Conservation (phyloP, 2,329 filamentous ascomycete genomes). For the Xylaria sp. region DNA sequence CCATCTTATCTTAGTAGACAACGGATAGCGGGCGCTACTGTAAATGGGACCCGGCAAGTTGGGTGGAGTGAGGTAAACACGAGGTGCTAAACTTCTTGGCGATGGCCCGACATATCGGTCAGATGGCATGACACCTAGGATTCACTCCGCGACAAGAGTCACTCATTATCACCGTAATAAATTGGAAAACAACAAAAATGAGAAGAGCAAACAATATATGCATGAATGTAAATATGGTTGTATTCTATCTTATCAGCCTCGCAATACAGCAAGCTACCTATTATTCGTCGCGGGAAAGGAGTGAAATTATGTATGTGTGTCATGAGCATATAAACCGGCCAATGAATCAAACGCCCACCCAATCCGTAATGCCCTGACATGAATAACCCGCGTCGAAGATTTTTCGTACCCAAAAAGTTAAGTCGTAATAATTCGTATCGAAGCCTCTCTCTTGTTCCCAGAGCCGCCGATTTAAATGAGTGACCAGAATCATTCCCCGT, state of each 20-base stretch:
- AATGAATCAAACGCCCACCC: constrained; percentile 27
- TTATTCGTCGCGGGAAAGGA: constrained; percentile 28
- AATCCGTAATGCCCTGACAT: constrained; percentile 15
- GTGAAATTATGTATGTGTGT: constrained; percentile 23
- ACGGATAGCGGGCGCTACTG: neutral
- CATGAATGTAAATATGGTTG: neutral
- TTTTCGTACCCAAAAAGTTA: constrained; percentile 1
- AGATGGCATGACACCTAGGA: constrained; percentile 17
- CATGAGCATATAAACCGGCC: constrained; percentile 21
- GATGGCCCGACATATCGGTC: neutral
- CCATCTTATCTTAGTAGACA: neutral
- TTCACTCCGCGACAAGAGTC: constrained; percentile 7
- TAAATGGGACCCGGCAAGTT: neutral
- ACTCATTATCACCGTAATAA: neutral
- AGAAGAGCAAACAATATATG: neutral
- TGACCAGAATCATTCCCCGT: constrained; percentile 11
- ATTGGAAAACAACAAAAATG: neutral
- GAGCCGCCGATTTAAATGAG: constrained; percentile 20
- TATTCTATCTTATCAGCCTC: constrained; percentile 33
- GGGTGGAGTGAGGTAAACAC: constrained; percentile 28
- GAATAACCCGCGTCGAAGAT: constrained; percentile 16
- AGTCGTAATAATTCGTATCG: constrained; percentile 28
- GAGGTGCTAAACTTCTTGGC: constrained; percentile 33
- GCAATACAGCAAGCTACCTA: constrained; percentile 23
- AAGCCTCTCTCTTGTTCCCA: neutral